These are phyloP conservation scores for Artemisia annua DNA, from an alignment of 129 eudicot species.

Conservation along the genomic window DNA sequence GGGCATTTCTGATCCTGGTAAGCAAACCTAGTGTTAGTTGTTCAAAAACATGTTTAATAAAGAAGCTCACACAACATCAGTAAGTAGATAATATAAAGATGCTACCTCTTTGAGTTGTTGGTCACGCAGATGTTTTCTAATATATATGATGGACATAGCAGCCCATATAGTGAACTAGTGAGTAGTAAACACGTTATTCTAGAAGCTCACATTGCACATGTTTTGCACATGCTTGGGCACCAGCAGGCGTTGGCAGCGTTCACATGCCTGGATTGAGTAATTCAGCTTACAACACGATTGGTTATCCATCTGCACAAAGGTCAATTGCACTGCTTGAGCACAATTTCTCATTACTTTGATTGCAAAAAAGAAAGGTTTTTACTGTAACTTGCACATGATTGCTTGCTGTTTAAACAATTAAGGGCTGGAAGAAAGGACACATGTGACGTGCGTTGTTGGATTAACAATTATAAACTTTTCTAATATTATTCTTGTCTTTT, in stretches of 20 bases:
- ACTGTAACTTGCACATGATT: conserved; percentile 31
- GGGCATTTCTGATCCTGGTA: conserved; percentile 65
- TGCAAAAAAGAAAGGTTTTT: conserved; percentile 15
- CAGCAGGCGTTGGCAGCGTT: conserved; percentile 99
- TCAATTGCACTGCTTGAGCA: conserved; percentile 74
- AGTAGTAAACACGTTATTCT: conserved; percentile 67
- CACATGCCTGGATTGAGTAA: conserved; percentile 97
- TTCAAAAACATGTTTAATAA: conserved; percentile 2
- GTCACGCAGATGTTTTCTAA: conserved; percentile 28
- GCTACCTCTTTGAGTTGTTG: conserved; percentile 24
- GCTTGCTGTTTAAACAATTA: conserved; percentile 49
- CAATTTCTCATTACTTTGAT: conserved; percentile 50
- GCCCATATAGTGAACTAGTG: conserved; percentile 34
- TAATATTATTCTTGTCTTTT: conserved; percentile 20
- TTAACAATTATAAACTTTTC: conserved; percentile 4
- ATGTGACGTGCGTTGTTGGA: not conserved
- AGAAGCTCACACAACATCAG: not conserved
- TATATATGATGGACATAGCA: conserved; percentile 19
- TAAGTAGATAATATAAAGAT: conserved; percentile 16
- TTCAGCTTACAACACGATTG: conserved; percentile 97
- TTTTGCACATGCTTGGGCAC: conserved; percentile 98
- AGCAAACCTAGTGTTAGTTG: conserved; percentile 33
- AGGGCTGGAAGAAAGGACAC: conserved; percentile 35
- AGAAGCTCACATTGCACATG: conserved; percentile 93
- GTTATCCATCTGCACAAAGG: conserved; percentile 99